phyloP scores from a whole-genome alignment of 169 alveolate species.

The Neospora caninum region DNA sequence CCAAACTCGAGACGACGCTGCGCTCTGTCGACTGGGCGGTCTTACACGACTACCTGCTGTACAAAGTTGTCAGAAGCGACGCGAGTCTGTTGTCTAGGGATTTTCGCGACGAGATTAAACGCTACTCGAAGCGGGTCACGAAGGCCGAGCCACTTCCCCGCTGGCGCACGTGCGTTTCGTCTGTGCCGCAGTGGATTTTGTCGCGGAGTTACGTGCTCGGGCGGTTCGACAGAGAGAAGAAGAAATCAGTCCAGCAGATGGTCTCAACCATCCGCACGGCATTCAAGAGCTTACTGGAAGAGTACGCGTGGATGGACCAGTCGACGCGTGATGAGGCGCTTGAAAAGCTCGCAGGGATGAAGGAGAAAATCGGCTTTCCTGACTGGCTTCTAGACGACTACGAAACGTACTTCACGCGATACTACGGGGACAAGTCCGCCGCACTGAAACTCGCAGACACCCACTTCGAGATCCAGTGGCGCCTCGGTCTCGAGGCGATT shows the following conservation, averaged over 20 bases:
- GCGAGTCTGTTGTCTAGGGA: conserved; percentile 8
- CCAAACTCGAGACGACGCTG: neutral
- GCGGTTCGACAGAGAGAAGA: neutral
- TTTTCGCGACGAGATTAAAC: neutral
- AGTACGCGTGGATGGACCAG: conserved; percentile 50
- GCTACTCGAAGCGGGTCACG: conserved; percentile 2
- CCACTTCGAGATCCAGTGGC: neutral
- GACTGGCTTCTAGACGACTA: conserved; percentile 23
- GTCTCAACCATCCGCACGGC: neutral
- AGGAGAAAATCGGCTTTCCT: conserved; percentile 35
- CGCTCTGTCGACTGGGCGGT: neutral
- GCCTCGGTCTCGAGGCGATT: conserved; percentile 9
- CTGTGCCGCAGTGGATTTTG: conserved; percentile 32
- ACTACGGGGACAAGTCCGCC: conserved; percentile 12
- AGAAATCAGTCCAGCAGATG: neutral
- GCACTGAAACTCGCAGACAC: neutral
- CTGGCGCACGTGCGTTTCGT: conserved; percentile 9
- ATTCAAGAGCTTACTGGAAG: neutral
- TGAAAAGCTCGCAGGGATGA: conserved; percentile 2
- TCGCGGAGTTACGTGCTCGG: conserved; percentile 1
- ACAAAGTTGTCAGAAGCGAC: conserved; percentile 1
- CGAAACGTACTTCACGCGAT: neutral
- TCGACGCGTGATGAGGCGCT: conserved; percentile 50
- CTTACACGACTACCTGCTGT: conserved; percentile 6
- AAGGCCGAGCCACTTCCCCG: conserved; percentile 22